Percentiles rank a stretch among this genome's conserved stretches.
phyloP scores from a whole-genome alignment of 306 rosid genomes.

The Coriaria nepalensis region DNA sequence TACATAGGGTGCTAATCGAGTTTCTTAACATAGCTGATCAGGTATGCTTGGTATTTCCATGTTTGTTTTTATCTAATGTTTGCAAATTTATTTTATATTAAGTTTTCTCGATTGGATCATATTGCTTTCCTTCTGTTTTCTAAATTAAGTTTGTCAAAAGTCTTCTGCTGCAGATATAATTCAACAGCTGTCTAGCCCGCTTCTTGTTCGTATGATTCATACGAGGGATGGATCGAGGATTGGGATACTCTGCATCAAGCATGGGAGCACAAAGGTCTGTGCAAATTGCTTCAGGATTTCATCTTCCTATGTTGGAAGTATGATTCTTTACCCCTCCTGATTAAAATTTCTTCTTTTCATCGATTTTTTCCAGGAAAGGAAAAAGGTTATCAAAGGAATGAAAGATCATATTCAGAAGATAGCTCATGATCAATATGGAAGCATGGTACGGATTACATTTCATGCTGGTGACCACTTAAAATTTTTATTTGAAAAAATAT shows the following conservation, averaged over 20 bases:
- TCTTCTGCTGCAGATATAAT: constrained; percentile 70
- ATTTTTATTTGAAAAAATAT: neutral
- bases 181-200: constrained; percentile 65
- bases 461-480: constrained; percentile 1
- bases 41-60: constrained; percentile 30
- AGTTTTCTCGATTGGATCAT: no score
- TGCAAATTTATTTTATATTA: no score
- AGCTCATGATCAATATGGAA: constrained; percentile 69
- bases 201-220: constrained; percentile 71
- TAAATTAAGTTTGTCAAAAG: constrained; percentile 38
- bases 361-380: constrained; percentile 63
- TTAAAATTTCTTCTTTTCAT: neutral
- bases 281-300: neutral
- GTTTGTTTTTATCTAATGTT: neutral
- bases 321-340: no score
- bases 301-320: no score
- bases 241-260: constrained; percentile 72
- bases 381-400: constrained; percentile 91
- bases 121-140: constrained; percentile 16
- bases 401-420: constrained; percentile 49
- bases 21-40: constrained; percentile 68
- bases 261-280: constrained; percentile 84
- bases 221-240: constrained; percentile 80
- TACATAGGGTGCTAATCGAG: constrained; percentile 67
- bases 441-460: constrained; percentile 45